Percentiles rank a stretch among this genome's conserved stretches.
These are phyloP conservation scores for Colletotrichum spinosum DNA, from an alignment of 2,329 filamentous ascomycete species.

Conservation along the genomic window DNA sequence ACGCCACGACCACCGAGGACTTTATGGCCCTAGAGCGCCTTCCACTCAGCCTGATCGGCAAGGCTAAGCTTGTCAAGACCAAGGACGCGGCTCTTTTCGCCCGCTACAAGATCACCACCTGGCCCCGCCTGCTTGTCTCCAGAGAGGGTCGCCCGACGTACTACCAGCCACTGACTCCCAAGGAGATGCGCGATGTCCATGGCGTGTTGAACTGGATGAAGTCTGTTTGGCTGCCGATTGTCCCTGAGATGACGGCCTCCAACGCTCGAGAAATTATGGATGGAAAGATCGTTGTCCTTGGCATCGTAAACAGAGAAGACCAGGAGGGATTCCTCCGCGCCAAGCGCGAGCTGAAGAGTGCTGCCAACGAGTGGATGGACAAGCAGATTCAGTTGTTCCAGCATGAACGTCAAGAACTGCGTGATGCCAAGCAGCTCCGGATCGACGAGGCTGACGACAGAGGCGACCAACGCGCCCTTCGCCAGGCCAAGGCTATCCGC, in stretches of 20 bases:
- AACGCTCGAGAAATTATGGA: conserved; percentile 97
- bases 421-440: conserved; percentile 92
- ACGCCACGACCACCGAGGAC: conserved; percentile 92
- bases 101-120: conserved; percentile 95
- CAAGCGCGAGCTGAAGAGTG: conserved; percentile 92
- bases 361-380: conserved; percentile 97
- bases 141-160: conserved; percentile 91
- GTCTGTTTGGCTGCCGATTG: conserved; percentile 93
- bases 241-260: conserved; percentile 90
- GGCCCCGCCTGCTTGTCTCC: conserved; percentile 92
- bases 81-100: conserved; percentile 80
- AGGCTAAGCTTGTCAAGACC: conserved; percentile 93
- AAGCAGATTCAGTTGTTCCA: conserved; percentile 93
- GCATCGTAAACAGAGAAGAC: conserved; percentile 84
- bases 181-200: conserved; percentile 90
- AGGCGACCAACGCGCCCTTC: conserved; percentile 86
- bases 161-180: conserved; percentile 86
- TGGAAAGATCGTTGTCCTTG: conserved; percentile 93
- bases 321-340: conserved; percentile 82
- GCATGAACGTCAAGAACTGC: conserved; percentile 90
- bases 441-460: conserved; percentile 97
- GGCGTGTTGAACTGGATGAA: conserved; percentile 92
- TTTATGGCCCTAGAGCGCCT: conserved; percentile 89
- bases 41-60: conserved; percentile 88
- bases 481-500: conserved; percentile 88